Conservation (phyloP, 2,329 filamentous ascomycete species). For the Aotearoamyces nothofagi region DNA sequence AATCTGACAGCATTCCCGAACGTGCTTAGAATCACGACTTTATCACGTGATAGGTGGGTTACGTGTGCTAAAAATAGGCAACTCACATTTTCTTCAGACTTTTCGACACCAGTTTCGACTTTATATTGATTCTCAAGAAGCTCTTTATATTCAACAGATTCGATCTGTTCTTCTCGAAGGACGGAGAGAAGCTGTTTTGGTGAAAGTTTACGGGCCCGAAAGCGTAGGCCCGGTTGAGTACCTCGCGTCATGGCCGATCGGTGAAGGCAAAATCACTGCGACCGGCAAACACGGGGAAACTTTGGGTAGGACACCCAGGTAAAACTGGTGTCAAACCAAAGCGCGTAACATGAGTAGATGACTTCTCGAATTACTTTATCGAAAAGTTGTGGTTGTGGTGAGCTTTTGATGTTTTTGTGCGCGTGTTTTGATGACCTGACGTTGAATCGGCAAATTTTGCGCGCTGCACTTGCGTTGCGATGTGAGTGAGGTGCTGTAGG, state of each 20-base stretch:
- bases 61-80: constrained; percentile 7
- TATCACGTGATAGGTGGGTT: constrained; percentile 12
- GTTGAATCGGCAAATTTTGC: constrained; percentile 1
- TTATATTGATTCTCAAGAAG: constrained; percentile 60
- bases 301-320: constrained; percentile 5
- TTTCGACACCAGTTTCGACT: constrained; percentile 92
- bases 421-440: constrained; percentile 5
- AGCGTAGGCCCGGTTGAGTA: not conserved
- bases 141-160: constrained; percentile 71
- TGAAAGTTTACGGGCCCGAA: constrained; percentile 2
- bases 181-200: constrained; percentile 22
- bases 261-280: constrained; percentile 1
- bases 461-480: not conserved
- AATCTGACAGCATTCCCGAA: constrained; percentile 1
- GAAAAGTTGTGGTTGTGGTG: constrained; percentile 10
- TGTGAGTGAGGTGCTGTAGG: not conserved
- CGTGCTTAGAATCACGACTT: constrained; percentile 1
- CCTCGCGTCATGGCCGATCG: constrained; percentile 1
- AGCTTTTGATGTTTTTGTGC: constrained; percentile 8
- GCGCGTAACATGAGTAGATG: constrained; percentile 14
- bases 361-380: constrained; percentile 6
- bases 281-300: constrained; percentile 1
- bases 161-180: constrained; percentile 80
- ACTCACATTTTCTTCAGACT: constrained; percentile 93
- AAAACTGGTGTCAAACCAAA: constrained; percentile 5